phyloP scores from a whole-genome alignment of 345 rosid species.

The Rubroshorea leprosula region DNA sequence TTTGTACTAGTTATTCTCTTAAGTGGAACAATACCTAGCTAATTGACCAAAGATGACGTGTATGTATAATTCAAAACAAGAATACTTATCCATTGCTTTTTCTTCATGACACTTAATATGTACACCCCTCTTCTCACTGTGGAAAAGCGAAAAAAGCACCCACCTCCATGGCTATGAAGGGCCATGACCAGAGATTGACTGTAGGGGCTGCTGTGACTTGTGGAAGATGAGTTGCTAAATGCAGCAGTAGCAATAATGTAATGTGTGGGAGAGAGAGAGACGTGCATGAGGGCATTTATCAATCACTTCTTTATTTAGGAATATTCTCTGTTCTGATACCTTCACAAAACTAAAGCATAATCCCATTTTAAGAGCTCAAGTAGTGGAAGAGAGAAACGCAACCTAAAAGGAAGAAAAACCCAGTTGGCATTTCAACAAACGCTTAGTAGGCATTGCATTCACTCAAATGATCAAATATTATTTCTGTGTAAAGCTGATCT shows the following conservation, averaged over 20 bases:
- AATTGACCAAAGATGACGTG: neutral
- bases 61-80: neutral
- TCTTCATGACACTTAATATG: neutral
- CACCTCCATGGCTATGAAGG: constrained; percentile 7
- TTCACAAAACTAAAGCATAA: constrained; percentile 10
- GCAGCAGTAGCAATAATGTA: constrained; percentile 22
- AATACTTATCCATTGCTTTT: neutral
- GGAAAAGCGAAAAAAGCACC: constrained; percentile 10
- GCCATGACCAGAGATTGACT: neutral
- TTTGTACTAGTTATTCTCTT: no score
- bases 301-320: constrained; percentile 16
- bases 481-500: neutral
- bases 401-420: neutral
- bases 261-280: constrained; percentile 11
- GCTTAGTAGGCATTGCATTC: neutral
- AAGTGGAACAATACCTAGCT: neutral
- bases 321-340: constrained; percentile 29
- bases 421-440: neutral
- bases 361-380: constrained; percentile 1
- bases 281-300: constrained; percentile 25
- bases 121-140: neutral
- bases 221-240: constrained; percentile 49
- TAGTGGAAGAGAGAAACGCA: neutral
- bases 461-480: no score
- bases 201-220: constrained; percentile 30